phyloP scores from a whole-genome alignment of 1,284 basidiomycete species.

The Sporisorium reilianum region DNA sequence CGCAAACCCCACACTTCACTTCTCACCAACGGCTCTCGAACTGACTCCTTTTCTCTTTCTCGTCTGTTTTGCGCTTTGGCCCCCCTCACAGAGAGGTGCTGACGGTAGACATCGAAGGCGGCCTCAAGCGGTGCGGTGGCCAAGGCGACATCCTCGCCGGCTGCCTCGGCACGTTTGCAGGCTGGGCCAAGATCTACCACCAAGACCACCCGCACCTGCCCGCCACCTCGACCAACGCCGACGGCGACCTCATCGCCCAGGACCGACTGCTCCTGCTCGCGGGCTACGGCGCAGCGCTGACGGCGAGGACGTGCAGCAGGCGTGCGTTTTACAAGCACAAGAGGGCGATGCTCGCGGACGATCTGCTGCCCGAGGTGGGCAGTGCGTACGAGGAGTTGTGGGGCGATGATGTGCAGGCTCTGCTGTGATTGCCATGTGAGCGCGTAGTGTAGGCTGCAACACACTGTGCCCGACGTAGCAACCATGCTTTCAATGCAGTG shows the following conservation, averaged over 20 bases:
- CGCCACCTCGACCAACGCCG: not conserved
- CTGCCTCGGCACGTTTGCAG: conserved; percentile 85
- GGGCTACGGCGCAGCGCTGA: conserved; percentile 86
- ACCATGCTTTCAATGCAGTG: too few relatives aligned
- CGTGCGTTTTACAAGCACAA: conserved; percentile 81
- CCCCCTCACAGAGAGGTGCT: conserved; percentile 75
- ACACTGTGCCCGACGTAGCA: too few relatives aligned
- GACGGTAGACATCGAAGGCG: conserved; percentile 79
- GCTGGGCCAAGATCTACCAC: conserved; percentile 92
- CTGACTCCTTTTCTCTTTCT: not conserved
- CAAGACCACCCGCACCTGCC: conserved; percentile 50
- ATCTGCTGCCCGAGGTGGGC: conserved; percentile 75
- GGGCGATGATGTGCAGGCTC: conserved; percentile 32
- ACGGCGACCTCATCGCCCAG: conserved; percentile 69
- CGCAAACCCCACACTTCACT: not conserved
- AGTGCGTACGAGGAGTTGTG: conserved; percentile 65
- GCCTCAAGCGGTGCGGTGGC: conserved; percentile 91
- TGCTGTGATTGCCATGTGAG: too few relatives aligned
- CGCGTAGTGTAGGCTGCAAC: not conserved
- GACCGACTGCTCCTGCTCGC: conserved; percentile 81
- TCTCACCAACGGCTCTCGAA: not conserved
- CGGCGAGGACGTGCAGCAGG: conserved; percentile 85
- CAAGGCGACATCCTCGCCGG: conserved; percentile 95
- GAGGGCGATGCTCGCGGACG: conserved; percentile 87
- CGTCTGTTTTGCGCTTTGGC: conserved; percentile 50